phyloP scores from a whole-genome alignment of 495 filamentous ascomycete species.

The Patellaria atrata region DNA sequence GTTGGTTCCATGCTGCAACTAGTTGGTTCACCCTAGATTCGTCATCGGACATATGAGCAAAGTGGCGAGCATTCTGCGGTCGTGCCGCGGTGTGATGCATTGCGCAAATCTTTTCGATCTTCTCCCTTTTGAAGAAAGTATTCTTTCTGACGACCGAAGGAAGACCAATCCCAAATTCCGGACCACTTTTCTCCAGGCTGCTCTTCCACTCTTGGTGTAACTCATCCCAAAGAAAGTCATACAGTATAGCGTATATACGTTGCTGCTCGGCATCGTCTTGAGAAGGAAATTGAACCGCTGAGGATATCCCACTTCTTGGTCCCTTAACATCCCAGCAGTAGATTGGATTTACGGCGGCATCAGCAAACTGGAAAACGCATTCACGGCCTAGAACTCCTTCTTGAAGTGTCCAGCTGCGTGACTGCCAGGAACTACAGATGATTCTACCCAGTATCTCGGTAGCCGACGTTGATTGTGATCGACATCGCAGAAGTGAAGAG shows the following conservation, averaged over 20 bases:
- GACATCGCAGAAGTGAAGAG: conserved; percentile 3
- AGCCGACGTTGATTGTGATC: neutral
- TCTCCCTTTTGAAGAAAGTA: neutral
- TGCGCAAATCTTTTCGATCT: neutral
- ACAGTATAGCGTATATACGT: no score
- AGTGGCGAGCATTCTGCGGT: no score
- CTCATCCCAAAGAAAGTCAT: no score
- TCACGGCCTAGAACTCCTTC: conserved; percentile 5
- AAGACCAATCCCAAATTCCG: no score
- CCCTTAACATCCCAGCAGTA: neutral
- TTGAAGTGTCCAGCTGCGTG: conserved; percentile 11
- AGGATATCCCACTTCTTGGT: neutral
- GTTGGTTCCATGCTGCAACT: conserved; percentile 3
- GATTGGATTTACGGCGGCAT: conserved; percentile 6
- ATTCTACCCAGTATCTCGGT: conserved; percentile 6
- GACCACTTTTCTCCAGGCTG: no score
- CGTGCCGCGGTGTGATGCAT: no score
- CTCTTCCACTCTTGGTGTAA: no score
- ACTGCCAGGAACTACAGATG: conserved; percentile 6
- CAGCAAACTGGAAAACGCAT: conserved; percentile 12
- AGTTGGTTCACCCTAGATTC: no score
- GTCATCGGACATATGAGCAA: no score
- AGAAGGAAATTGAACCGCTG: neutral
- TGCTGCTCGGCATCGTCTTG: no score
- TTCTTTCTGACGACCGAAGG: neutral